Base-by-base conservation (phyloP, 2,329 filamentous ascomycete species). In the Pseudogymnoascus sp. region DNA sequence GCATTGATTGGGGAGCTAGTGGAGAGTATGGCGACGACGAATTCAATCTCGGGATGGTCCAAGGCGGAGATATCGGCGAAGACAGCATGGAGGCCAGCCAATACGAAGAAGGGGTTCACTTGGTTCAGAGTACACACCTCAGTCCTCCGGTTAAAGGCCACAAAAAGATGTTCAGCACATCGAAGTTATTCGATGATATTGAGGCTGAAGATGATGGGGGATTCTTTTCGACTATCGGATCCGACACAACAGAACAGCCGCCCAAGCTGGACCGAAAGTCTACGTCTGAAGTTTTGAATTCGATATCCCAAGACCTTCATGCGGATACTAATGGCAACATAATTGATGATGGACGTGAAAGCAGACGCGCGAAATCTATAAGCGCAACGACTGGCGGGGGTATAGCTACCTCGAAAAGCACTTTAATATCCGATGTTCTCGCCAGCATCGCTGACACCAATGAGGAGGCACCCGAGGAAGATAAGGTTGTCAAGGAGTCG, bases 91-190 rank as follows among this genome's bases (percentile, higher is more conserved):
- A 77, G 1, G 82, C 87, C 25, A 63, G 62, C 14, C 64, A 70
- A 55, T 91, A 82, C 66, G 87, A 89, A 63, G 88, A 91, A 74
- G 88, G 88, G 0, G 64, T 91, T 4, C 87, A 88, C 1, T 73
- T 91, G 64, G 84, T 84, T 68, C 77, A 79, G 19, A 72, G 76
- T 58, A 52, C 49, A 19, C 49, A 55, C 28, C 28, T 55, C 28
- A 35, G 16, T 25, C 49, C 49, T 33, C 28, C 28, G 49, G 28
- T 35, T 19, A 38, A 63, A 28, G 64, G 58, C 35, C 58, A 60
- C 33, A 60, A 41, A 38, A 41, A 64, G 66, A 3, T 71, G 72
- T 12, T 67, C 69, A 28, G 64, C 69, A 28, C 64, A 62, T 58
- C 65, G 63, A 6, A 69, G 74, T 11, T 64, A 19, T 81, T 82